Evolutionary conservation across 768 basidiomycete genomes (phyloP).

Genomic region (Suillus luteus): DNA sequence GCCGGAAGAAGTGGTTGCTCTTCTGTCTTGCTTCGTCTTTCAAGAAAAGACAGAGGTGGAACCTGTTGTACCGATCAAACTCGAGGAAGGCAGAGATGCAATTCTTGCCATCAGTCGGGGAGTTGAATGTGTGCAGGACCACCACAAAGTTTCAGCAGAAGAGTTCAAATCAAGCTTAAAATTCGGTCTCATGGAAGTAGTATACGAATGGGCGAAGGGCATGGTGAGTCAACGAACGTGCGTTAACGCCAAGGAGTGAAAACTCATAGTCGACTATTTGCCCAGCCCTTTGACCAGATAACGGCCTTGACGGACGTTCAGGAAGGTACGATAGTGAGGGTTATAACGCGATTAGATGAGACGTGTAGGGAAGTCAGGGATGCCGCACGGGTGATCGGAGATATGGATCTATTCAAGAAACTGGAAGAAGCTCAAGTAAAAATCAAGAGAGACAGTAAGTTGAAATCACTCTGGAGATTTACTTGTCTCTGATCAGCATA

Average conservation of each 20-base stretch:
- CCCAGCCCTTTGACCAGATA: conserved; percentile 94
- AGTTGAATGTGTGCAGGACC: conserved; percentile 78
- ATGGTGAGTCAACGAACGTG: conserved; percentile 64
- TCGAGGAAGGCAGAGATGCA: conserved; percentile 78
- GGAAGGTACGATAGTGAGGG: conserved; percentile 96
- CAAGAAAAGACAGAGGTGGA: conserved; percentile 96
- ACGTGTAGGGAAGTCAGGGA: conserved; percentile 96
- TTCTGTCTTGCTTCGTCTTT: conserved; percentile 96
- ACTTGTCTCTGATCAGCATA: conserved; percentile 13
- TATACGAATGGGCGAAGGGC: conserved; percentile 99
- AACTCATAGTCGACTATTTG: conserved; percentile 2
- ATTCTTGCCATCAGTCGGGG: conserved; percentile 79
- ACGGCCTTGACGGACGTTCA: conserved; percentile 90
- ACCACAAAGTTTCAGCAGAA: conserved; percentile 74
- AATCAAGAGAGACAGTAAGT: conserved; percentile 96
- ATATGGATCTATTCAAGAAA: conserved; percentile 93
- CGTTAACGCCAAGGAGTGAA: background rate
- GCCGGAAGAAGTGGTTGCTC: conserved; percentile 94
- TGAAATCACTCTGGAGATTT: conserved; percentile 2
- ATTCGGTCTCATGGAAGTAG: conserved; percentile 91
- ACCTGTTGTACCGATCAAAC: conserved; percentile 75
- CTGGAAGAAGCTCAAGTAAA: conserved; percentile 95
- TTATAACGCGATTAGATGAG: conserved; percentile 94
- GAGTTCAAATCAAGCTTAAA: conserved; percentile 81
- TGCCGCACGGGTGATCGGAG: conserved; percentile 96